Evolutionary conservation across 768 basidiomycete species (phyloP).

Genomic region (Tylopilus rubrobrunneus): DNA sequence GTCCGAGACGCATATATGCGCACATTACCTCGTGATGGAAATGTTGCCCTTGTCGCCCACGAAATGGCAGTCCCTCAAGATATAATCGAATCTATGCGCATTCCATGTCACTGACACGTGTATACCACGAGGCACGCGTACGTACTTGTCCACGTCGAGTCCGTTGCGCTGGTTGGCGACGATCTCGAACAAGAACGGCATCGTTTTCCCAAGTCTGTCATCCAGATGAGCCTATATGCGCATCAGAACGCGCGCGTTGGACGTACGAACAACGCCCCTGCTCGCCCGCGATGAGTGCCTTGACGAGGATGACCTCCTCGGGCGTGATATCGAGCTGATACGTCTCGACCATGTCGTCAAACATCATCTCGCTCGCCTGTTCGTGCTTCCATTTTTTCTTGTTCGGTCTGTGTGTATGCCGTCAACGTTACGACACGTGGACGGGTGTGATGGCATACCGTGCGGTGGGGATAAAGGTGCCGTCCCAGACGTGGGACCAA

Average conservation of each 20-base stretch:
- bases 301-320: constrained; percentile 58
- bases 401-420: constrained; percentile 34
- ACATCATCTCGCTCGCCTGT: constrained; percentile 79
- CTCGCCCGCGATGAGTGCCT: constrained; percentile 75
- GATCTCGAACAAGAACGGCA: constrained; percentile 78
- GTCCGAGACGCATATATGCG: not conserved
- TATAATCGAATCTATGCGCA: constrained; percentile 71
- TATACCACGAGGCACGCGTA: not conserved
- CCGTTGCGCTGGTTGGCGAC: constrained; percentile 81
- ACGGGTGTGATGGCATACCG: constrained; percentile 41
- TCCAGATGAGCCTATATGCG: not conserved
- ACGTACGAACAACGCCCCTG: constrained; percentile 47
- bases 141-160: constrained; percentile 81
- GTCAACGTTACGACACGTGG: no score
- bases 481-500: constrained; percentile 84
- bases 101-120: not conserved
- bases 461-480: constrained; percentile 61
- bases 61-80: constrained; percentile 68
- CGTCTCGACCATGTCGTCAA: constrained; percentile 59
- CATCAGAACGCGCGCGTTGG: not conserved
- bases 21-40: constrained; percentile 40
- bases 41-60: constrained; percentile 61
- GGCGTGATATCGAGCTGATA: constrained; percentile 47
- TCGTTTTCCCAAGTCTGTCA: constrained; percentile 40
- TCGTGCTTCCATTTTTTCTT: constrained; percentile 64